These are phyloP conservation scores for Brassica juncea DNA, from an alignment of 345 rosid species.

Conservation along the genomic window DNA sequence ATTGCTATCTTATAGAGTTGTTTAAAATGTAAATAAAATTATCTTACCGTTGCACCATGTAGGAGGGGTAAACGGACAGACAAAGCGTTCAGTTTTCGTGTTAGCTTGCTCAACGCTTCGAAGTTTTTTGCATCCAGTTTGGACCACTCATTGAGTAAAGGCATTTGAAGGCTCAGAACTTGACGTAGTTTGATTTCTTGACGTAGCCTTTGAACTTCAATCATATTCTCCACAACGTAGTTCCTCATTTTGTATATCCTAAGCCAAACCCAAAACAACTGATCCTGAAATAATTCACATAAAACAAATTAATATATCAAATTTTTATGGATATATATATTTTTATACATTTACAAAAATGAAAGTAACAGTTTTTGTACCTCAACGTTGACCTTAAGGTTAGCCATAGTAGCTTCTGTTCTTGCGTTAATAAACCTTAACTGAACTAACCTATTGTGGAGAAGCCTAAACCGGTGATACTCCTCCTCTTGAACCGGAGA, in stretches of 20 bases:
- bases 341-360: neutral
- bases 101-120: conserved; percentile 62
- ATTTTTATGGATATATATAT: neutral
- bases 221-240: conserved; percentile 40
- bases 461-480: conserved; percentile 49
- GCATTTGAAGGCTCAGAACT: conserved; percentile 51
- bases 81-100: conserved; percentile 63
- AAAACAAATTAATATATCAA: neutral
- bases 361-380: conserved; percentile 34
- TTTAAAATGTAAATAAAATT: neutral
- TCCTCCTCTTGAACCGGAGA: conserved; percentile 57
- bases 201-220: conserved; percentile 44
- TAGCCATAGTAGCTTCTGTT: conserved; percentile 49
- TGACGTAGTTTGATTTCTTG: conserved; percentile 49
- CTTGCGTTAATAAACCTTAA: conserved; percentile 69
- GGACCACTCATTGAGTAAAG: conserved; percentile 54
- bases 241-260: conserved; percentile 47
- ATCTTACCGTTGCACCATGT: conserved; percentile 57
- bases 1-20: neutral
- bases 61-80: conserved; percentile 51
- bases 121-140: conserved; percentile 51
- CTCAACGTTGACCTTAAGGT: conserved; percentile 45
- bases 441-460: conserved; percentile 58
- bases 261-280: conserved; percentile 56
- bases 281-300: conserved; percentile 46